A percentile compares a stretch with the other conserved stretches of the same genome.
phyloP scores from a whole-genome alignment of 1,139 yeast species.

The Magnusiomyces paraingens region DNA sequence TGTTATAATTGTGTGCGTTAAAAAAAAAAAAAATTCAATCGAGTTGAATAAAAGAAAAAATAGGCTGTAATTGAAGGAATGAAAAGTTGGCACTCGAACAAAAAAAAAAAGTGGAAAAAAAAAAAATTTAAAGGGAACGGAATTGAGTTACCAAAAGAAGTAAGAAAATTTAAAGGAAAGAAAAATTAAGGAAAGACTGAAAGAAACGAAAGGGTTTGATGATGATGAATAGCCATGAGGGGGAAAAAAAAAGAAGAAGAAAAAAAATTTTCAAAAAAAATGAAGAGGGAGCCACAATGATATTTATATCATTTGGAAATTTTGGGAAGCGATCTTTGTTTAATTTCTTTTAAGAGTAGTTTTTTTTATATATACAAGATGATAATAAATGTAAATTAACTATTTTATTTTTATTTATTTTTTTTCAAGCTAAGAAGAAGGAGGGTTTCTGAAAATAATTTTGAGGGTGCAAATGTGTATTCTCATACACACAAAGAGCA shows the following conservation, averaged over 20 bases:
- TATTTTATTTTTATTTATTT: too few species aligned
- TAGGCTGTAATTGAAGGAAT: background rate
- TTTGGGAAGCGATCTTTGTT: background rate
- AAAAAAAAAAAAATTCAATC: too few species aligned
- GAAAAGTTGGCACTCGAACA: background rate
- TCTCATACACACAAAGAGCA: too few species aligned
- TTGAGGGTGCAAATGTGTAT: too few species aligned
- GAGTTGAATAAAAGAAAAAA: background rate
- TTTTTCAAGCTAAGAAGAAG: too few species aligned
- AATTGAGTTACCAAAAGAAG: background rate
- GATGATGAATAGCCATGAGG: background rate
- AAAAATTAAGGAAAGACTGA: background rate
- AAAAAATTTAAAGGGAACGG: background rate
- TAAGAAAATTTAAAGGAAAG: background rate
- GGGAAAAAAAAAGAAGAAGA: background rate
- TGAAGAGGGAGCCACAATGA: background rate
- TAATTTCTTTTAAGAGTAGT: background rate
- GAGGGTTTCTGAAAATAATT: too few species aligned
- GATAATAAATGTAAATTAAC: too few species aligned
- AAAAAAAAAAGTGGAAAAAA: background rate
- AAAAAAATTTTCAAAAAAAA: background rate
- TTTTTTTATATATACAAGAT: background rate
- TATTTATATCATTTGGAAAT: background rate
- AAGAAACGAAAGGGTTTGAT: constrained; percentile 2
- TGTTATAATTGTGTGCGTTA: too few species aligned